phyloP scores from a whole-genome alignment of 179 eudicot species.

The Actinidia arguta region DNA sequence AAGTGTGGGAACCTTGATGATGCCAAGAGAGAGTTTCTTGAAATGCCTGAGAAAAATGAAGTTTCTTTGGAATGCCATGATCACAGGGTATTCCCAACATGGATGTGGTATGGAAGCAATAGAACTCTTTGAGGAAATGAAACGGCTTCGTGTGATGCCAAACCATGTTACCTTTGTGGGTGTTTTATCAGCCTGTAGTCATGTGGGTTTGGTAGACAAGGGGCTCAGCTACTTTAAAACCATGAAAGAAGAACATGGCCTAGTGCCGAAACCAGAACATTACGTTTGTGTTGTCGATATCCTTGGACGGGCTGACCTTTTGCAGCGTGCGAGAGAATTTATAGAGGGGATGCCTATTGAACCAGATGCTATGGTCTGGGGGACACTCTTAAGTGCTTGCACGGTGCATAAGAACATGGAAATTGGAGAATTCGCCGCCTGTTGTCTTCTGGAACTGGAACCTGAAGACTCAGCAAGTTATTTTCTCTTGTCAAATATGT shows the following conservation, averaged over 20 bases:
- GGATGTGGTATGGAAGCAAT: slow-evolving; percentile 69
- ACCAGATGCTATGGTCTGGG: slow-evolving; percentile 62
- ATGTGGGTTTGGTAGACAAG: slow-evolving; percentile 59
- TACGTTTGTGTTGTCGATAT: slow-evolving; percentile 59
- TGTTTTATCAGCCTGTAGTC: slow-evolving; percentile 69
- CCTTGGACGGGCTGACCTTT: slow-evolving; percentile 55
- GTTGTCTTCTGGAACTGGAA: slow-evolving; percentile 43
- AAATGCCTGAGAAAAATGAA: slow-evolving; percentile 61
- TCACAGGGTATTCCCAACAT: slow-evolving; percentile 90
- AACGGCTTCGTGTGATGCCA: slow-evolving; percentile 34
- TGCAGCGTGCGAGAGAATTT: slow-evolving; percentile 47
- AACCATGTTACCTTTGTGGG: slow-evolving; percentile 56
- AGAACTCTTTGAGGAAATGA: slow-evolving; percentile 60
- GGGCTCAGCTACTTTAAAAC: slow-evolving; percentile 53
- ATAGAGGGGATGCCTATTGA: slow-evolving; percentile 51
- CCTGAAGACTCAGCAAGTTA: slow-evolving; percentile 57
- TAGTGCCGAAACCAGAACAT: slow-evolving; percentile 51
- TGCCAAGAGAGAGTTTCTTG: slow-evolving; percentile 45
- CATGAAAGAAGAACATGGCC: slow-evolving; percentile 47
- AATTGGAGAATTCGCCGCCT: slow-evolving; percentile 45
- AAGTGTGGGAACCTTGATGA: slow-evolving; percentile 59
- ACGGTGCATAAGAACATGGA: slow-evolving; percentile 49
- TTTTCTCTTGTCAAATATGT: slow-evolving; percentile 61
- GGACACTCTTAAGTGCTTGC: slow-evolving; percentile 63
- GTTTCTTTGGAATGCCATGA: slow-evolving; percentile 93